Evolutionary conservation across 345 rosid genomes (phyloP).

Genomic region (Salix brachista): DNA sequence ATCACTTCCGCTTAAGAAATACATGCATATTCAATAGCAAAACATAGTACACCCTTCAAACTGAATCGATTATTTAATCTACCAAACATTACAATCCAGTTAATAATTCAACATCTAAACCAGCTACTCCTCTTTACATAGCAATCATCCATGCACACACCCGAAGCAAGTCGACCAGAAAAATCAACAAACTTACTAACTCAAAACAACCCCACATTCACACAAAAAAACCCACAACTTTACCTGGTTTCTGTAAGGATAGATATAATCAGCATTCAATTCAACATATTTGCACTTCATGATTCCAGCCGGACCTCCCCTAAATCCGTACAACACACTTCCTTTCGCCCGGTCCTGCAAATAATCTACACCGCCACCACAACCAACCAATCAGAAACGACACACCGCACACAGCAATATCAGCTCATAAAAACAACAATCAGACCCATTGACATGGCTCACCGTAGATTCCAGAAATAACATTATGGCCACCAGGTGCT

Average conservation of each 20-base stretch:
- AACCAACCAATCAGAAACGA: background rate
- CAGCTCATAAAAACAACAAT: background rate
- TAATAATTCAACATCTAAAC: background rate
- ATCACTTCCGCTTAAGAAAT: background rate
- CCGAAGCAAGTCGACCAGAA: background rate
- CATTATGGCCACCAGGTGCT: slow-evolving; percentile 99
- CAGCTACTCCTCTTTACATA: background rate
- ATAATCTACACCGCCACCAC: slow-evolving; percentile 50
- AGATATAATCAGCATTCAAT: slow-evolving; percentile 59
- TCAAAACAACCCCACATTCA: background rate
- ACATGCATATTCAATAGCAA: background rate
- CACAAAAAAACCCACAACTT: background rate
- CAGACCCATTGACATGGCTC: slow-evolving; percentile 16
- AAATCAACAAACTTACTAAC: background rate
- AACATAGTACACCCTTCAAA: background rate
- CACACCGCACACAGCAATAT: background rate
- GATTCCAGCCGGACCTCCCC: slow-evolving; percentile 97
- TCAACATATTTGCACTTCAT: slow-evolving; percentile 87
- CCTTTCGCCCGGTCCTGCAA: slow-evolving; percentile 72
- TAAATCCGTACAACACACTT: slow-evolving; percentile 74
- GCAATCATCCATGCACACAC: background rate
- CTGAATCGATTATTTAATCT: background rate
- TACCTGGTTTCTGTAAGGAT: slow-evolving; percentile 93
- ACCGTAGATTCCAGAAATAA: slow-evolving; percentile 88
- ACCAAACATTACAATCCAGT: background rate